Evolutionary conservation across 352 stramenopile genomes (phyloP).

Genomic region (Phytophthora ramorum): DNA sequence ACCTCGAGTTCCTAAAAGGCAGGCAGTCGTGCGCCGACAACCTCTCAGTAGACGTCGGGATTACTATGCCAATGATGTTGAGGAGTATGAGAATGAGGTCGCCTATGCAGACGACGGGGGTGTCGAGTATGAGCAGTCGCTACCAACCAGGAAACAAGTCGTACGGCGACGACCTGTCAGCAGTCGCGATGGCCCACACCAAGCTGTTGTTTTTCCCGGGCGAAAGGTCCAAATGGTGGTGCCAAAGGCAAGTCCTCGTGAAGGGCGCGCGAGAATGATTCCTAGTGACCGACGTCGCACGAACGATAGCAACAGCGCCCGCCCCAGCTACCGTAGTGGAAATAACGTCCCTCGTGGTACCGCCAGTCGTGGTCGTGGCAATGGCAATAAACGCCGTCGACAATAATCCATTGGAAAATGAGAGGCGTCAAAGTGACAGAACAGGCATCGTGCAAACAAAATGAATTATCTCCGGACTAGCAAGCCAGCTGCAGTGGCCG

Average conservation of each 20-base stretch:
- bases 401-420: slow-evolving; percentile 13
- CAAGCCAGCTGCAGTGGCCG: slow-evolving; percentile 50
- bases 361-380: slow-evolving; percentile 14
- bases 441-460: no score
- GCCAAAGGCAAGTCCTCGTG: slow-evolving; percentile 6
- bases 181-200: slow-evolving; percentile 4
- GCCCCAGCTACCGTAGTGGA: slow-evolving; percentile 3
- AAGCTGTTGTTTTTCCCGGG: slow-evolving; percentile 3
- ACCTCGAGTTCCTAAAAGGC: slow-evolving; percentile 17
- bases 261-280: slow-evolving; percentile 10
- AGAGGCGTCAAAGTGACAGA: not conserved
- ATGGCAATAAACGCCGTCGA: slow-evolving; percentile 35
- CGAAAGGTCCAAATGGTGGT: slow-evolving; percentile 44
- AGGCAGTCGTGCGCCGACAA: slow-evolving; percentile 17
- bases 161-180: slow-evolving; percentile 22
- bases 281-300: slow-evolving; percentile 9
- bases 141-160: slow-evolving; percentile 22
- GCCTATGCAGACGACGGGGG: slow-evolving; percentile 14
- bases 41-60: slow-evolving; percentile 9
- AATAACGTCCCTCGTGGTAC: slow-evolving; percentile 7
- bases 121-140: slow-evolving; percentile 15
- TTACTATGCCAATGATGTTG: slow-evolving; percentile 12
- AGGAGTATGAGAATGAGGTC: slow-evolving; percentile 22
- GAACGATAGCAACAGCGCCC: slow-evolving; percentile 8
- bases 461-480: slow-evolving; percentile 52